Evolutionary conservation across 2,329 filamentous ascomycete genomes (phyloP).

Genomic region (Cladosporium austrohemisphaericum): DNA sequence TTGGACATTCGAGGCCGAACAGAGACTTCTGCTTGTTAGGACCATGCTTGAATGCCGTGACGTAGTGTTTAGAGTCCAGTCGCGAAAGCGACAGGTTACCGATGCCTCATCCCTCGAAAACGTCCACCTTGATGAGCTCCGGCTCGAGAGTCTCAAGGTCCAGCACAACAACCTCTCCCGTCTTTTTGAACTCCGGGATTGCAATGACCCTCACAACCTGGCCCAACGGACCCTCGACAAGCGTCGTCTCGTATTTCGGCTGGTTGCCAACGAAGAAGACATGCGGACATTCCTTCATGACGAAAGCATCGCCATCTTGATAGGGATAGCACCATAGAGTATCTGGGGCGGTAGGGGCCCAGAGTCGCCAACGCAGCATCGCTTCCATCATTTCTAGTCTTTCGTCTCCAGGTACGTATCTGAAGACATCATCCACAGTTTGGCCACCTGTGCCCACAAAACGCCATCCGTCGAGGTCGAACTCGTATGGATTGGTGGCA

Average conservation of each 20-base stretch:
- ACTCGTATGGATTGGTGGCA: conserved; percentile 91
- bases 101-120: conserved; percentile 26
- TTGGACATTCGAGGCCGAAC: no score
- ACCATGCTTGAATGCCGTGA: not conserved
- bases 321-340: conserved; percentile 97
- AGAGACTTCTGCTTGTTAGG: no score
- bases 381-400: conserved; percentile 87
- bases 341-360: conserved; percentile 90
- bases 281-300: conserved; percentile 80
- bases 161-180: conserved; percentile 74
- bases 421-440: conserved; percentile 88
- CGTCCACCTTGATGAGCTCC: conserved; percentile 61
- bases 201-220: conserved; percentile 75
- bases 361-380: conserved; percentile 87
- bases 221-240: conserved; percentile 52
- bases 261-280: conserved; percentile 71
- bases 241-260: conserved; percentile 59
- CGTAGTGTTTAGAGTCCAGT: not conserved
- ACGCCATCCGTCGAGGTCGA: conserved; percentile 84
- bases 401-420: conserved; percentile 73
- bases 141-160: conserved; percentile 82
- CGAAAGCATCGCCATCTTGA: conserved; percentile 87
- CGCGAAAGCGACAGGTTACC: not conserved
- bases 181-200: conserved; percentile 75
- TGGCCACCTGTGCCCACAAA: conserved; percentile 85